phyloP scores from a whole-genome alignment of 1,284 basidiomycete genomes.

The Malassezia restricta region DNA sequence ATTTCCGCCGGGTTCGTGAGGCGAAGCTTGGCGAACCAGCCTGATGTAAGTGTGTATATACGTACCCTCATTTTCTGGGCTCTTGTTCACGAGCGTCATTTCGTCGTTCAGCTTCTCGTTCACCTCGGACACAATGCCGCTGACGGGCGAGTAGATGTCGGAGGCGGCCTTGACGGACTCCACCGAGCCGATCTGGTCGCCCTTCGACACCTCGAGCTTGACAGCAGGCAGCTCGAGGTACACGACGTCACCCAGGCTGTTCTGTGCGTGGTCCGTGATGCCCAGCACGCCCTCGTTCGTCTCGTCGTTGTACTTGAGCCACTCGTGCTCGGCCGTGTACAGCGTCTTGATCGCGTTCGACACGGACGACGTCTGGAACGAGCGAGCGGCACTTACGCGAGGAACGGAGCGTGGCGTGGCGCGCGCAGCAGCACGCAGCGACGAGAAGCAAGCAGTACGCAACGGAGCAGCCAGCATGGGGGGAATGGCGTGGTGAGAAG shows the following conservation, averaged over 20 bases:
- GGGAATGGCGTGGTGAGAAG: not conserved
- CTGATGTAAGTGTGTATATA: conserved; percentile 48
- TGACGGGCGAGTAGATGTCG: conserved; percentile 89
- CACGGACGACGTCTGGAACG: conserved; percentile 11
- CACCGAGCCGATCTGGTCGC: conserved; percentile 83
- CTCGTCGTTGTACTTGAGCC: conserved; percentile 65
- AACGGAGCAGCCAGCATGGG: conserved; percentile 12
- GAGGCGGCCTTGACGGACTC: conserved; percentile 94
- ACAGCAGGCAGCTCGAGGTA: conserved; percentile 78
- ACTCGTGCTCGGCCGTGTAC: conserved; percentile 76
- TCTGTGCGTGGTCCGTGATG: conserved; percentile 89
- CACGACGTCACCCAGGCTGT: conserved; percentile 86
- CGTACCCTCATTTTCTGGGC: conserved; percentile 70
- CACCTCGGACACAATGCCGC: conserved; percentile 67
- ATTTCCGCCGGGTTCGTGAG: conserved; percentile 63
- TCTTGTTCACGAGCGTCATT: conserved; percentile 78
- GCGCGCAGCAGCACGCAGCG: conserved; percentile 4
- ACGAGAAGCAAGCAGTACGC: conserved; percentile 2
- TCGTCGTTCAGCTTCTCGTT: conserved; percentile 62
- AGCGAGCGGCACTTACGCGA: conserved; percentile 5
- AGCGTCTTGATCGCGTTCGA: conserved; percentile 22
- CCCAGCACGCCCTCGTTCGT: conserved; percentile 71
- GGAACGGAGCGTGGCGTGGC: not conserved
- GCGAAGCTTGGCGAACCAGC: conserved; percentile 91
- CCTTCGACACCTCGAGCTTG: conserved; percentile 61